Evolutionary conservation across 1,139 yeast genomes (phyloP), one percentile per base, ranked within the genome.

Genomic region (Kodamaea sp.): DNA sequence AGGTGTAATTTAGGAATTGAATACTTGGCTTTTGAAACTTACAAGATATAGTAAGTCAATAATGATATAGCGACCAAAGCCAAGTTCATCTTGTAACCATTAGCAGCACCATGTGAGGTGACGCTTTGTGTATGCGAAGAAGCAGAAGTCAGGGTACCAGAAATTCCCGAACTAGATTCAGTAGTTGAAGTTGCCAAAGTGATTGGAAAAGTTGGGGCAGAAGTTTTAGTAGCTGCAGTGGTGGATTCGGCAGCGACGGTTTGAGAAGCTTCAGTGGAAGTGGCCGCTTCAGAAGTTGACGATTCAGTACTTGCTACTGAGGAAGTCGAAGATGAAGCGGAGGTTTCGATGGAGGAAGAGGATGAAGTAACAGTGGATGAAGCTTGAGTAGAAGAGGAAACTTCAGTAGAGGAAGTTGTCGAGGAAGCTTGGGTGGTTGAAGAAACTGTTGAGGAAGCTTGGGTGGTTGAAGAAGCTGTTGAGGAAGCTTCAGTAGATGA

Each of bases 61-160:
- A 40, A 37, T 29, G 44, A 32, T 30, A 38, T 36, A 4, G 38
- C 44, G 20, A 45, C 47, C 43, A 41, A 24, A 28, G 42, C 34
- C 32, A 37, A 32, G 34, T 33, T 42, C 15, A 28, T 31, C n/a
- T 25, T 29, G 33, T 31, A 34, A 2, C 26, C 12, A 4, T n/a
- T 11, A 7, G 32, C 39, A 6, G 23, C 37, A 33, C 31, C 31
- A 12, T 29, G 26, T 23, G 28, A 26, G 25, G 31, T 24, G 31
- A 27, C 27, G 12, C 32, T 33, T 15, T 15, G 20, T 15, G 3
- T 15, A 31, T 7, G 27, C 23, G 38, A 32, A 9, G 39, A 39
- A 8, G 36, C 11, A 7, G 39, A 15, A 4, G 37, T 23, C 25
- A 39, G 29, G 28, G 36, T 31, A 15, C 22, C 38, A 22, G 27